Evolutionary conservation across 331 rosid species (phyloP), one percentile per base, ranked within the genome.

Genomic region (Quercus tomentella): DNA sequence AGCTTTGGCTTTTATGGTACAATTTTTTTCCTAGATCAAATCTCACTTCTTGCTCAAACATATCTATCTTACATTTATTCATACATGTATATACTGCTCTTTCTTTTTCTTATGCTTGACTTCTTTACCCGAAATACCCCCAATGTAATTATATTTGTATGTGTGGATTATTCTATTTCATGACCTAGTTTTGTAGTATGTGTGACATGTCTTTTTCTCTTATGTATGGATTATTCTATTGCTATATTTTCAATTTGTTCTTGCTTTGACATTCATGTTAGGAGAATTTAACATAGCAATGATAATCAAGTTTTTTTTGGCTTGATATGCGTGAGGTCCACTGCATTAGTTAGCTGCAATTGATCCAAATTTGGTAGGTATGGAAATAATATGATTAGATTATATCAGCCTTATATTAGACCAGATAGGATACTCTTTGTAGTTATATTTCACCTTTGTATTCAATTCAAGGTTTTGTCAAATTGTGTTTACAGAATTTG

Each of bases 1-100:
- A 74, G 77, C 88, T 83, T 83, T 95, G 58, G 92, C 99, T 76
- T 84, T 49, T 76, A 90, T 95, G 99, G 99, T 95, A 88, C 75
- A 65, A 72, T 60, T 79, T 75, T 51, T 56, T 63, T 71, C 75
- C 61, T 80, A 49, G 52, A 76, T 82, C 66, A 65, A 30, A 66
- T 41, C 18, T 72, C 78, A 61, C 43, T 56, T 51, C 18, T 70
- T 58, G 80, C 25, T 35, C 72, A 10, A 43, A 23, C 83, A 11
- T 14, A 5, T 51, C 4, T 35, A 35, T 73, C 17, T 60, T n/a
- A 45, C 69, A 10, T 58, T 43, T 43, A 20, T 77, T 70, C 37
- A 77, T 74, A 51, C 23, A 67, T 76, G 45, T 22, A 51, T 62
- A 67, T 49, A 45, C 51, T 79, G 74, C 66, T 16, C 26, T 56